Conservation (phyloP, 192 early-diverging fungal genomes). For the Powellomyces hirtus region DNA sequence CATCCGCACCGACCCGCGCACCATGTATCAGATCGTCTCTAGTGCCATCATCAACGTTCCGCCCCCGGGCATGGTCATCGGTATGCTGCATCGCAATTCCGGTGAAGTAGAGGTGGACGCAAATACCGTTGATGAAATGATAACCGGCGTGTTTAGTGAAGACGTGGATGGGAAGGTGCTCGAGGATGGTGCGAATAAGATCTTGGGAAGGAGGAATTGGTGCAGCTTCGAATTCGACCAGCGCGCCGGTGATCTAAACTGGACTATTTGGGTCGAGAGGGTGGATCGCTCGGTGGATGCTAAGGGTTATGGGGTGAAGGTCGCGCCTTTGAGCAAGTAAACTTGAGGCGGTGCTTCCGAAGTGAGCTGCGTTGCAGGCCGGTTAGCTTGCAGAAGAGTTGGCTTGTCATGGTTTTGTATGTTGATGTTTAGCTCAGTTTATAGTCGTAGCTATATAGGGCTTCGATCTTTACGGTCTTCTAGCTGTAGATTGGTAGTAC, state of each 20-base stretch:
- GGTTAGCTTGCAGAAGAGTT: too few species aligned
- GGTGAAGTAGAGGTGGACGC: conserved; percentile 56
- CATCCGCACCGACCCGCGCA: conserved; percentile 59
- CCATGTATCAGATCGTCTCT: conserved; percentile 80
- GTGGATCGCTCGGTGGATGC: conserved; percentile 17
- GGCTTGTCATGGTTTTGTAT: too few species aligned
- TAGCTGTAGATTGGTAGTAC: too few species aligned
- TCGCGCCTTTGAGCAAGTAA: too few species aligned
- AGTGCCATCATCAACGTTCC: conserved; percentile 66
- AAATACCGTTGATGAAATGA: conserved; percentile 70
- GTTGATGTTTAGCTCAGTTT: too few species aligned
- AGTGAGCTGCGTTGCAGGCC: too few species aligned
- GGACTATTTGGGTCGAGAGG: conserved; percentile 3
- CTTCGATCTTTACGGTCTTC: too few species aligned
- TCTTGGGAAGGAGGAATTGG: conserved; percentile 63
- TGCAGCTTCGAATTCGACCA: conserved; percentile 11
- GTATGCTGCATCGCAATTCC: conserved; percentile 63
- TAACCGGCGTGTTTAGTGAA: conserved; percentile 64
- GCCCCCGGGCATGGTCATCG: conserved; percentile 68
- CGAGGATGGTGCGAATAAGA: conserved; percentile 43
- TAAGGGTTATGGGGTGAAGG: conserved; percentile 6
- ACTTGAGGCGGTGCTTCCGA: too few species aligned
- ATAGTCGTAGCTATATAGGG: too few species aligned
- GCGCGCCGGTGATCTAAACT: conserved; percentile 21
- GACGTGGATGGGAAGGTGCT: conserved; percentile 62